Percentiles rank a stretch among this genome's conserved stretches.
phyloP scores from a whole-genome alignment of 331 rosid genomes.

The Malus hybrid region DNA sequence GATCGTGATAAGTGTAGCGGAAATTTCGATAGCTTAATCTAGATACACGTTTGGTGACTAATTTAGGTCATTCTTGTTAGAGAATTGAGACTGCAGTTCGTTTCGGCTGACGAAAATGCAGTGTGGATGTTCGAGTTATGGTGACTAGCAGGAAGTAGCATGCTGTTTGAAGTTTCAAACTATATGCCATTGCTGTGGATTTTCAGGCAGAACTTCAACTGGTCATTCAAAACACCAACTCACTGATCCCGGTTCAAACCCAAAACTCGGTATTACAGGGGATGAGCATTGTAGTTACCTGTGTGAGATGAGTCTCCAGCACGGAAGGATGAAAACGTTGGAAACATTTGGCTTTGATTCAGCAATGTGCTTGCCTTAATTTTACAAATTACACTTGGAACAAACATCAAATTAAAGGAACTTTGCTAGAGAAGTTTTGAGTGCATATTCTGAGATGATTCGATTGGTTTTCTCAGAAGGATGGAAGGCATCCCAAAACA shows the following conservation, averaged over 20 bases:
- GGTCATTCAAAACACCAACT: too few species aligned
- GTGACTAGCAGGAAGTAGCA: not conserved
- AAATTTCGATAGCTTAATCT: not conserved
- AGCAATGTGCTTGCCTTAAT: not conserved
- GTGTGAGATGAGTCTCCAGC: too few species aligned
- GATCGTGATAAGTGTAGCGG: not conserved
- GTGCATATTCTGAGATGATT: constrained; percentile 16
- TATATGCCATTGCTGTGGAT: too few species aligned
- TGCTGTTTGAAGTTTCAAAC: not conserved
- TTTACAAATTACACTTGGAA: not conserved
- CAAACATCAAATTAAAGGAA: constrained; percentile 23
- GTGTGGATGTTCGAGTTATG: not conserved
- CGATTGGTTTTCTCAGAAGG: constrained; percentile 18
- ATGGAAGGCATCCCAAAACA: constrained; percentile 68
- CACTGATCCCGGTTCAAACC: too few species aligned
- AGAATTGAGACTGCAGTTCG: not conserved
- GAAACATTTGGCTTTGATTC: too few species aligned
- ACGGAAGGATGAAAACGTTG: too few species aligned
- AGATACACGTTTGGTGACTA: not conserved
- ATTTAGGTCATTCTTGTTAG: not conserved
- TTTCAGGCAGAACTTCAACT: too few species aligned
- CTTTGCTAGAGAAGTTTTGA: constrained; percentile 28
- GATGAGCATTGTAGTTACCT: too few species aligned
- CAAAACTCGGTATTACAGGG: too few species aligned
- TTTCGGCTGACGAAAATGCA: not conserved